Conservation (phyloP, 2,329 filamentous ascomycete genomes). For the Ceratocystis ficicola region DNA sequence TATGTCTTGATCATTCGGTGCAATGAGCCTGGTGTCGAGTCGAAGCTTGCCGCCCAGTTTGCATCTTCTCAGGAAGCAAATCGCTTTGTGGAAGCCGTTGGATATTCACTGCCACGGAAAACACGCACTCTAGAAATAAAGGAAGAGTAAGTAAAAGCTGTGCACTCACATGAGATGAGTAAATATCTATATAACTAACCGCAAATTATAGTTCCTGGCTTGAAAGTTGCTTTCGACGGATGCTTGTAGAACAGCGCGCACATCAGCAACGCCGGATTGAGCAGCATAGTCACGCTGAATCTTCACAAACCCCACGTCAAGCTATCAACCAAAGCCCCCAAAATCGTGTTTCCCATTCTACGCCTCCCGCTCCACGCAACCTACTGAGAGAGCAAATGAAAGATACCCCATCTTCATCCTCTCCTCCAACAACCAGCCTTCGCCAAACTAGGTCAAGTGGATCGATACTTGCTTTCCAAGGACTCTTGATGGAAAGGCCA, state of each 20-base stretch:
- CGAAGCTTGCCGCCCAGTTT: slow-evolving; percentile 11
- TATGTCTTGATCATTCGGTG: background rate
- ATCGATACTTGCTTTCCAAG: background rate
- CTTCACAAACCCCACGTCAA: background rate
- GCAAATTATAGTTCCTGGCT: background rate
- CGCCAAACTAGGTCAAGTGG: slow-evolving; percentile 19
- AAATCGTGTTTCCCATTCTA: background rate
- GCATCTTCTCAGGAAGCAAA: slow-evolving; percentile 2
- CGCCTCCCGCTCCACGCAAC: background rate
- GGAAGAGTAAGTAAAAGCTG: background rate
- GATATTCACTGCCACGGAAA: background rate
- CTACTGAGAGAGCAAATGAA: slow-evolving; percentile 2
- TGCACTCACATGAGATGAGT: background rate
- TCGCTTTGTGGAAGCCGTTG: slow-evolving; percentile 4
- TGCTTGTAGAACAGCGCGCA: background rate
- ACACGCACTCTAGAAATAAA: slow-evolving; percentile 1
- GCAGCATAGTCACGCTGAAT: background rate
- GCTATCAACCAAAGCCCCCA: background rate
- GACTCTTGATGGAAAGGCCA: slow-evolving; percentile 7
- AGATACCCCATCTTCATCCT: background rate
- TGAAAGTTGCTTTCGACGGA: background rate
- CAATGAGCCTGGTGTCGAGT: slow-evolving; percentile 2
- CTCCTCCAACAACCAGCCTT: background rate
- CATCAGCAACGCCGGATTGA: background rate
- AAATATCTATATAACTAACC: background rate